These are phyloP conservation scores for Myxozyma udenii DNA, from an alignment of 805 yeast species.

Conservation along the genomic window DNA sequence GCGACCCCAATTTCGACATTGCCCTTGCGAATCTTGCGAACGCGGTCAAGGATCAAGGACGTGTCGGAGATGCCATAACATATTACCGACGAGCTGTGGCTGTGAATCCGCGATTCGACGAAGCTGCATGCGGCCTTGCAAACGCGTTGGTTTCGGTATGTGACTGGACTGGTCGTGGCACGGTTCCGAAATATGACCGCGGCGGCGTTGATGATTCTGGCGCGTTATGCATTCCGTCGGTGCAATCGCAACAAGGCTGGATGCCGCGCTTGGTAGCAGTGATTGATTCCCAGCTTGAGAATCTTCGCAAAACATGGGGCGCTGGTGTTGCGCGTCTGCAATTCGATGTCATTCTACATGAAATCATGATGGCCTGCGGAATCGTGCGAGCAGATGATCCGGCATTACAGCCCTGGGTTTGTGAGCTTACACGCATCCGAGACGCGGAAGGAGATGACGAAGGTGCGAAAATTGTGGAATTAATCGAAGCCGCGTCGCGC, in stretches of 20 bases:
- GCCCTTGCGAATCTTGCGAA: constrained; percentile 39
- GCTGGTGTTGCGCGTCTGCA: constrained; percentile 28
- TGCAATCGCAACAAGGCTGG: constrained; percentile 33
- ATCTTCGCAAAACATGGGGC: constrained; percentile 33
- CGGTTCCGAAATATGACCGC: constrained; percentile 32
- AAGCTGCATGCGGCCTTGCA: constrained; percentile 38
- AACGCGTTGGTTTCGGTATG: constrained; percentile 36
- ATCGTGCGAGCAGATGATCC: constrained; percentile 13
- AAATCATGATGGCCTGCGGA: constrained; percentile 22
- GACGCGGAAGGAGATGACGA: constrained; percentile 28
- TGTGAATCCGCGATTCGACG: constrained; percentile 35
- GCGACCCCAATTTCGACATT: constrained; percentile 35
- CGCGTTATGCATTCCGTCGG: constrained; percentile 15
- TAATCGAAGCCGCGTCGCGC: constrained; percentile 33
- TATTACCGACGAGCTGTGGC: constrained; percentile 36
- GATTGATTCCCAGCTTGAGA: constrained; percentile 32
- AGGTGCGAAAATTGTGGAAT: constrained; percentile 32
- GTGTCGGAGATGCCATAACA: constrained; percentile 35
- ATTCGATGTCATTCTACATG: neutral
- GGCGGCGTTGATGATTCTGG: constrained; percentile 34
- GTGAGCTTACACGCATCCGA: constrained; percentile 9
- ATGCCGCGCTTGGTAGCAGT: constrained; percentile 29
- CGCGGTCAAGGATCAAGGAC: constrained; percentile 37
- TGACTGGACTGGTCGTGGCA: constrained; percentile 38
- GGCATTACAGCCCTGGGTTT: constrained; percentile 13